phyloP scores from a whole-genome alignment of 768 basidiomycete genomes.

The Pholiota microspora region DNA sequence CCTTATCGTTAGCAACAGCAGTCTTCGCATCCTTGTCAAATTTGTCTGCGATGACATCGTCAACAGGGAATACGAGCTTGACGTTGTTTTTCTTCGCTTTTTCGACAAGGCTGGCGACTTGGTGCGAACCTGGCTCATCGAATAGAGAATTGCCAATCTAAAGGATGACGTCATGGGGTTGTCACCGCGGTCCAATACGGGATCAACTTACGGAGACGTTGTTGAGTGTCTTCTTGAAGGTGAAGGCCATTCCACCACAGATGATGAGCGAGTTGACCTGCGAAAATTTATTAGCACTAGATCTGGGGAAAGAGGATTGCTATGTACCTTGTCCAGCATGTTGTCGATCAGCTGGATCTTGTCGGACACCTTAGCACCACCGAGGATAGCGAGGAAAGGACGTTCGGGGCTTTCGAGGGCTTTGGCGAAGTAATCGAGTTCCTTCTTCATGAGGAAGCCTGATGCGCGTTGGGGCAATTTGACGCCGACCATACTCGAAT shows the following conservation, averaged over 20 bases:
- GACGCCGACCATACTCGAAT: conserved; percentile 98
- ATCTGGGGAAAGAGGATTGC: neutral
- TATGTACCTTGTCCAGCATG: conserved; percentile 89
- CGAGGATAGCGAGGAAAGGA: conserved; percentile 97
- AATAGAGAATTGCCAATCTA: conserved; percentile 96
- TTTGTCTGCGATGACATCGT: conserved; percentile 93
- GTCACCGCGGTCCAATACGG: conserved; percentile 5
- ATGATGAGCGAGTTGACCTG: conserved; percentile 95
- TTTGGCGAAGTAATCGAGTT: conserved; percentile 98
- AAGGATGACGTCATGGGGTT: conserved; percentile 20
- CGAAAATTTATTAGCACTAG: neutral
- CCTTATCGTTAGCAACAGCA: conserved; percentile 69
- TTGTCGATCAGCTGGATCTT: conserved; percentile 99
- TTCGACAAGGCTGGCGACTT: conserved; percentile 79
- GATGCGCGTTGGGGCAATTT: conserved; percentile 90
- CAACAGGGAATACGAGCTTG: conserved; percentile 93
- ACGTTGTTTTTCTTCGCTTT: conserved; percentile 92
- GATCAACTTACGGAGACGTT: conserved; percentile 55
- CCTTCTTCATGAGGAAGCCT: conserved; percentile 97
- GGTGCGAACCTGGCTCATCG: conserved; percentile 83
- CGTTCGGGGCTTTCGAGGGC: conserved; percentile 91
- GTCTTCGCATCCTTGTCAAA: conserved; percentile 91
- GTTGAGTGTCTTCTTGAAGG: conserved; percentile 94
- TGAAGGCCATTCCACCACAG: conserved; percentile 98
- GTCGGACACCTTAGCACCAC: conserved; percentile 98